Evolutionary conservation across 2,329 filamentous ascomycete genomes (phyloP), one percentile per base, ranked within the genome.

Genomic region (Epichloe amarillans): DNA sequence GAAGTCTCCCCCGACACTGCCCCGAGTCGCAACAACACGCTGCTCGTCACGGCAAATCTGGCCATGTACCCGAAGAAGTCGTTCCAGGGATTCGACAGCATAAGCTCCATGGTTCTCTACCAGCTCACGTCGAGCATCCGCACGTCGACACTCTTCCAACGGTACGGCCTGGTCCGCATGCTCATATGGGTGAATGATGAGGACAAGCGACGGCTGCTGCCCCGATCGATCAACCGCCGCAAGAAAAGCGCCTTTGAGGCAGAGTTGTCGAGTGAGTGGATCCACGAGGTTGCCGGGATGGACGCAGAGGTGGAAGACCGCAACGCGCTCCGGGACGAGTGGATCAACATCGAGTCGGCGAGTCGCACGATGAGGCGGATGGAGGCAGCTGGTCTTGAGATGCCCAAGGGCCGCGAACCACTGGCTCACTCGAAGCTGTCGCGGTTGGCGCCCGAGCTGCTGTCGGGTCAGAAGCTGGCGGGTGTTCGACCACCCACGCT

Each of bases 141-240:
- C 54, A 69, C 72, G 2, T 72, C 79, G 47, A 66, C 71, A 0
- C 71, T 84, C 0, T 79, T 94, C 57, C 84, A 95, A 58, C 72
- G 73, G 30, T 90, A 88, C 62, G 91, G 91, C 3, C 76, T 83
- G 17, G 82, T 95, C 3, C 81, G 89, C 46, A 83, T 91, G 72
- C 73, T 97, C 1, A 62, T 90, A 39, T 90, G 89, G 82, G 60
- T 82, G 3, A 74, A 77, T 1, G 71, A 82, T 42, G 70, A 76
- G 0, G 83, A 88, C 51, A 80, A 80, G 55, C 59, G 66, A 6
- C 54, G 64, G 1, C 57, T 87, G 1, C 52, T 95, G 7, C 84
- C 90, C 0, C 77, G 76, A 49, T 68, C 70, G 2, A 61, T 85
- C 3, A 64, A 70, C 36, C 64, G 70, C 1, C 76, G 83, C n/a